These are phyloP conservation scores for Chlamydomonas reinhardtii DNA, from an alignment of 163 green algal species.

Conservation along the genomic window DNA sequence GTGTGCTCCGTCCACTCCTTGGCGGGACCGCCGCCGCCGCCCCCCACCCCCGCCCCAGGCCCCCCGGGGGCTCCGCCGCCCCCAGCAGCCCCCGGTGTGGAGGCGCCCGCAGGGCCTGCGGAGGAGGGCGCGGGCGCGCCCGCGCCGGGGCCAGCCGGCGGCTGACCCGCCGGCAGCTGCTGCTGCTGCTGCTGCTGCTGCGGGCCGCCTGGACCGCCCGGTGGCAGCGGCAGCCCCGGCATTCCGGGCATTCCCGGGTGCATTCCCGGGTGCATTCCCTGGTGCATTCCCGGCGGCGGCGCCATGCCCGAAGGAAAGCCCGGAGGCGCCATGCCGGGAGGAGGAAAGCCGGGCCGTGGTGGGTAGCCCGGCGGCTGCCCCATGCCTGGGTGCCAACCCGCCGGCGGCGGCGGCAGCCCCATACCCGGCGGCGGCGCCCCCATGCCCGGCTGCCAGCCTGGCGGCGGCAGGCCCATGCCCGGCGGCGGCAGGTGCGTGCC, in stretches of 20 bases:
- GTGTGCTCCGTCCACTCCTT: constrained; percentile 89
- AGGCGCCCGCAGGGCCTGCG: neutral
- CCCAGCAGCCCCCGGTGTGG: neutral
- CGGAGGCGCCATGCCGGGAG: constrained; percentile 25
- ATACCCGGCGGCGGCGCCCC: constrained; percentile 12
- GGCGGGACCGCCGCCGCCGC: neutral
- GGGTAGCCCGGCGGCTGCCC: constrained; percentile 22
- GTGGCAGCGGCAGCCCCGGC: neutral
- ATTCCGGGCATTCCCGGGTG: neutral
- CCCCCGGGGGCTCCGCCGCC: neutral
- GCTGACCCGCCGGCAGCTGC: neutral
- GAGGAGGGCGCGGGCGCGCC: neutral
- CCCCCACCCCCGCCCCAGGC: neutral
- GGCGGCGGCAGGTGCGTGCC: constrained; percentile 22
- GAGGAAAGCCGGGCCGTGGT: constrained; percentile 16
- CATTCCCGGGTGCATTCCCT: constrained; percentile 27
- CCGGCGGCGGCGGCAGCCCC: neutral
- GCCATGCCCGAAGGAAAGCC: constrained; percentile 19
- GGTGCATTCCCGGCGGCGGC: neutral
- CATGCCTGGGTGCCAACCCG: constrained; percentile 33
- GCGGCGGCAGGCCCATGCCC: neutral
- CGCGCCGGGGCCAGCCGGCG: neutral
- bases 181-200: too few species aligned
- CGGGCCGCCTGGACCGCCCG: neutral
- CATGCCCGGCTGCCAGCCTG: neutral